A percentile compares a stretch with the other conserved stretches of the same genome.
Conservation (phyloP, 2,329 filamentous ascomycete species). For the Nemania sp. region DNA sequence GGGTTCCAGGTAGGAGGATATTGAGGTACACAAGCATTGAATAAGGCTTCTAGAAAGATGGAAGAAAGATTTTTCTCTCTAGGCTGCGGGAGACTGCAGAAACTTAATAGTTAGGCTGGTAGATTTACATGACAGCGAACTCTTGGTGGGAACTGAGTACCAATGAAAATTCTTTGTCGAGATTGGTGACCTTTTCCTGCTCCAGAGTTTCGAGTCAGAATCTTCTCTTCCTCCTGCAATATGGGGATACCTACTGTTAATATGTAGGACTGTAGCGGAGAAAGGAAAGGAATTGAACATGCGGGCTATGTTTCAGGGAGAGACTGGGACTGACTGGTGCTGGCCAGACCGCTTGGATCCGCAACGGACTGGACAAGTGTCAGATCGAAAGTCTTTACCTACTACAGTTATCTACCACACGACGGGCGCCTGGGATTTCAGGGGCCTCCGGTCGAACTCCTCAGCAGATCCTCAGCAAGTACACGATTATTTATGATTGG, state of each 20-base stretch:
- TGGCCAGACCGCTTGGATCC: constrained; percentile 23
- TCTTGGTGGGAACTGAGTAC: constrained; percentile 8
- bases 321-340: constrained; percentile 22
- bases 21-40: background rate
- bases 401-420: background rate
- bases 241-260: too few relatives aligned
- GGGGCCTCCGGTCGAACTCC: background rate
- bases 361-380: constrained; percentile 22
- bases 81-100: background rate
- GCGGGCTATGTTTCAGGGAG: constrained; percentile 29
- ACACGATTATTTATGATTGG: too few relatives aligned
- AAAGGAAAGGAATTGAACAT: constrained; percentile 4
- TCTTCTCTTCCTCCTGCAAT: background rate
- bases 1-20: background rate
- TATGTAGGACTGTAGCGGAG: too few relatives aligned
- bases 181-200: background rate
- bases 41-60: constrained; percentile 18
- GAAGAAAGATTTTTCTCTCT: background rate
- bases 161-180: constrained; percentile 16
- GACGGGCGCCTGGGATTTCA: background rate
- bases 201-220: constrained; percentile 18
- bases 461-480: too few relatives aligned
- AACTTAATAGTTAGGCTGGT: background rate
- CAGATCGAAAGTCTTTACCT: constrained; percentile 18
- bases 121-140: background rate